Conservation (phyloP, 805 yeast species). For the Wickerhamiella azyma region DNA sequence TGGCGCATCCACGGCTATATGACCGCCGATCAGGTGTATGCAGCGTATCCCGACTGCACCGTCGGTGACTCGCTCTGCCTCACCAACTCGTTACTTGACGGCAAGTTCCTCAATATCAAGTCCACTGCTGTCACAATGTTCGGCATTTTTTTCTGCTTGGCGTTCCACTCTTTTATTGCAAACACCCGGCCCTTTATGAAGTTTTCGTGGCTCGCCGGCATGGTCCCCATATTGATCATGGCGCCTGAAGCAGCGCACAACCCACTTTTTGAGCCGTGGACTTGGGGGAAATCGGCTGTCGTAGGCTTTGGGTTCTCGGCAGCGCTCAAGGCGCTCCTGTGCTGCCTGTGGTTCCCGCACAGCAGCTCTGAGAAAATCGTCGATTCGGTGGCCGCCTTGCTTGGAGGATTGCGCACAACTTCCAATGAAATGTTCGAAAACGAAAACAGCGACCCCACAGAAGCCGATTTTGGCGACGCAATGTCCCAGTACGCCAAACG, state of each 20-base stretch:
- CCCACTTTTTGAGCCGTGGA: conserved; percentile 21
- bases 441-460: conserved; percentile 13
- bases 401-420: not conserved
- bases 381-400: not conserved
- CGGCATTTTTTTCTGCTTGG: conserved; percentile 12
- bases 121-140: conserved; percentile 15
- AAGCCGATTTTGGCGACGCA: not conserved
- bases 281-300: conserved; percentile 11
- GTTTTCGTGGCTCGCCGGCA: conserved; percentile 19
- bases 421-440: conserved; percentile 1
- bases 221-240: conserved; percentile 17
- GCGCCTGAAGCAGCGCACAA: conserved; percentile 15
- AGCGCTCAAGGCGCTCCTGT: conserved; percentile 13
- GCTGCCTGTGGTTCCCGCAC: conserved; percentile 9
- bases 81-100: conserved; percentile 10
- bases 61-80: conserved; percentile 10
- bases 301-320: conserved; percentile 19
- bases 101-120: conserved; percentile 13
- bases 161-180: conserved; percentile 3
- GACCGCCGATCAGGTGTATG: conserved; percentile 2
- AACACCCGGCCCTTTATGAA: conserved; percentile 1
- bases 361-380: conserved; percentile 3
- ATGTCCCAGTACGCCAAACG: not conserved
- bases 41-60: conserved; percentile 1
- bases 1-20: conserved; percentile 5